Evolutionary conservation across 768 basidiomycete genomes (phyloP).

Genomic region (Hydnomerulius pinastri): DNA sequence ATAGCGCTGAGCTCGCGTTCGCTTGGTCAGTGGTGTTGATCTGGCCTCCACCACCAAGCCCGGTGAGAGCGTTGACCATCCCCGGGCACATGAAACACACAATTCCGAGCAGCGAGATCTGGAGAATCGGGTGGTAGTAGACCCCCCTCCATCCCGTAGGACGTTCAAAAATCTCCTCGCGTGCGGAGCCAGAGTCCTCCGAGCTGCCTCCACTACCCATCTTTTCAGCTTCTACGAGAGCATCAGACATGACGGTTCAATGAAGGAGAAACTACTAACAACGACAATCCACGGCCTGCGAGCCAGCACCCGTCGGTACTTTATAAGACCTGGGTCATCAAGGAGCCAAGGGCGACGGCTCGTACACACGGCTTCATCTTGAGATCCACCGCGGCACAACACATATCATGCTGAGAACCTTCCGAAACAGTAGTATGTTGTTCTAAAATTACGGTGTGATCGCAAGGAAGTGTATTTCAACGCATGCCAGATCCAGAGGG

Average conservation of each 20-base stretch:
- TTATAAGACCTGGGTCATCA: too few relatives aligned
- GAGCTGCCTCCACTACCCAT: constrained; percentile 13
- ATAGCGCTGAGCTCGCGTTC: constrained; percentile 68
- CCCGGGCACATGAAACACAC: constrained; percentile 64
- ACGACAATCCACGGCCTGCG: too few relatives aligned
- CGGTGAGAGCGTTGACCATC: constrained; percentile 78
- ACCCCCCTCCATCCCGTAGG: constrained; percentile 53
- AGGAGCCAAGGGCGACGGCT: too few relatives aligned
- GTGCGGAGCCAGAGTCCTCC: constrained; percentile 20
- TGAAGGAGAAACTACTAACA: neutral
- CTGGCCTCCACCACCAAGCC: constrained; percentile 81
- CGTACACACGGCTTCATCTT: too few relatives aligned
- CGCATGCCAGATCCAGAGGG: too few relatives aligned
- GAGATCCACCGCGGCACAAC: too few relatives aligned
- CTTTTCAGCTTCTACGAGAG: constrained; percentile 19
- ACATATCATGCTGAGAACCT: too few relatives aligned
- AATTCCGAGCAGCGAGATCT: constrained; percentile 60
- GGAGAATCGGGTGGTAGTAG: constrained; percentile 51
- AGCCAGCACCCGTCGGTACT: too few relatives aligned
- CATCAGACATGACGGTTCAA: constrained; percentile 20
- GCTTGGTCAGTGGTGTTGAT: constrained; percentile 62
- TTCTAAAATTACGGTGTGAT: too few relatives aligned
- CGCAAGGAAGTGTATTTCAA: too few relatives aligned
- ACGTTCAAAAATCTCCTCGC: constrained; percentile 40
- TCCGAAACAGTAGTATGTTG: too few relatives aligned